Evolutionary conservation across 805 yeast genomes (phyloP).

Genomic region (Scheffersomyces stipitis): DNA sequence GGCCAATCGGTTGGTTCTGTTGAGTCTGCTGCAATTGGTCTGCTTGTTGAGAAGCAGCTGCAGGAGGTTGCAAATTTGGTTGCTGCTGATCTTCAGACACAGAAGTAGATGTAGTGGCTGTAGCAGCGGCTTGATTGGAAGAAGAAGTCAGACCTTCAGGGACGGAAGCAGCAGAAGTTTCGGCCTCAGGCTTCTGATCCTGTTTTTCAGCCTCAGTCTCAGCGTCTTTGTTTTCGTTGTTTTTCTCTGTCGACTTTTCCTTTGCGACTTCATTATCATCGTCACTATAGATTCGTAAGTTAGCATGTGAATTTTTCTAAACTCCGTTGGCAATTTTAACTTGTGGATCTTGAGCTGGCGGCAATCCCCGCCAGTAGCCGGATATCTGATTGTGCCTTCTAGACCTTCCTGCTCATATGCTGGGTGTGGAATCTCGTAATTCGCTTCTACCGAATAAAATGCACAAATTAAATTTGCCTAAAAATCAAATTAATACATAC

Average conservation of each 20-base stretch:
- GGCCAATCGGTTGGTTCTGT: neutral
- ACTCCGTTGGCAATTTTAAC: too few species aligned
- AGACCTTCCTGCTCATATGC: too few species aligned
- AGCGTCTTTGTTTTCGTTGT: constrained; percentile 13
- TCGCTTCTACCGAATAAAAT: too few species aligned
- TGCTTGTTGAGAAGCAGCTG: neutral
- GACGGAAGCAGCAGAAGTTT: too few species aligned
- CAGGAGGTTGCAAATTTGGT: neutral
- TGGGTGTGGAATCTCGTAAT: too few species aligned
- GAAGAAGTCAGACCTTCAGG: too few species aligned
- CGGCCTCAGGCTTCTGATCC: constrained; percentile 2
- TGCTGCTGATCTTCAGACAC: neutral
- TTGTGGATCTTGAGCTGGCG: too few species aligned
- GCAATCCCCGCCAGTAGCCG: too few species aligned
- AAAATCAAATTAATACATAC: too few species aligned
- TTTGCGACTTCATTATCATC: constrained; percentile 25
- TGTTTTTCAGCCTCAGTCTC: constrained; percentile 13
- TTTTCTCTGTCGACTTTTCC: constrained; percentile 11
- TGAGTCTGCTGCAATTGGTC: neutral
- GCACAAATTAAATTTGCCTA: too few species aligned
- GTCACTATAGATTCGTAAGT: constrained; percentile 8
- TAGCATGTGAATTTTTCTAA: neutral
- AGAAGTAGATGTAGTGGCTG: neutral
- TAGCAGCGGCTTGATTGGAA: neutral
- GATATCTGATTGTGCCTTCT: too few species aligned